phyloP scores from a whole-genome alignment of 768 basidiomycete genomes.

The Boletus bicolor region DNA sequence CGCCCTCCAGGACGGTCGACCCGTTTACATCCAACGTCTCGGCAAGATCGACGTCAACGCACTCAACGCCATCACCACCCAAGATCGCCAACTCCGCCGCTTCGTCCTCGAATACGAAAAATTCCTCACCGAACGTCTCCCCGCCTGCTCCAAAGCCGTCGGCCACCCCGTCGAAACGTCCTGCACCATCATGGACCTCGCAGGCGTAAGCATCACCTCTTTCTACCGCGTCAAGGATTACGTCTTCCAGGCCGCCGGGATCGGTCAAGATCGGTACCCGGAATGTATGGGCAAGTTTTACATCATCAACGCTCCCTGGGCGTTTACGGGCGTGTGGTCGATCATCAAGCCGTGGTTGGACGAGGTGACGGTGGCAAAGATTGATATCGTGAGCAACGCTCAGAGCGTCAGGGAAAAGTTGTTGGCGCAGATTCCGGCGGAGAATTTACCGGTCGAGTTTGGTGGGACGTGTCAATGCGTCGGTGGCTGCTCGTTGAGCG shows the following conservation, averaged over 20 bases:
- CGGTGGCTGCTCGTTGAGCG: slow-evolving; percentile 82
- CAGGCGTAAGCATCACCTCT: slow-evolving; percentile 61
- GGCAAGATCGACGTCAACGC: slow-evolving; percentile 85
- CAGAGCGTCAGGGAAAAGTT: slow-evolving; percentile 66
- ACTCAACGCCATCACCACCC: slow-evolving; percentile 78
- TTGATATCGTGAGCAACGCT: slow-evolving; percentile 74
- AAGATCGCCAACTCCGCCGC: slow-evolving; percentile 82
- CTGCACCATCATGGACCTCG: slow-evolving; percentile 95
- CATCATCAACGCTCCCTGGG: slow-evolving; percentile 96
- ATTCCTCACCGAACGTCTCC: slow-evolving; percentile 75
- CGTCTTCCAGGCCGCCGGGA: slow-evolving; percentile 65
- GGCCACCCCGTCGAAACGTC: slow-evolving; percentile 94
- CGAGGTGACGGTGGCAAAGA: slow-evolving; percentile 92
- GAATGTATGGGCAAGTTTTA: slow-evolving; percentile 98
- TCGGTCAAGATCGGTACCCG: slow-evolving; percentile 91
- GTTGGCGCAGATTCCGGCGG: slow-evolving; percentile 74
- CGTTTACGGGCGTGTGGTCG: slow-evolving; percentile 84
- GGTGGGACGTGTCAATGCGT: slow-evolving; percentile 78
- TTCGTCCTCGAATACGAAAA: slow-evolving; percentile 94
- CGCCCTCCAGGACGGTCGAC: slow-evolving; percentile 80
- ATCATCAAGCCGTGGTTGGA: slow-evolving; percentile 93
- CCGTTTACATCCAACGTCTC: slow-evolving; percentile 91
- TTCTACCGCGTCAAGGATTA: slow-evolving; percentile 95
- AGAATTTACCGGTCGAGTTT: slow-evolving; percentile 82
- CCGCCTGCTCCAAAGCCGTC: slow-evolving; percentile 64